Evolutionary conservation across 169 alveolate species (phyloP).

Genomic region (Plasmodium reichenowi): DNA sequence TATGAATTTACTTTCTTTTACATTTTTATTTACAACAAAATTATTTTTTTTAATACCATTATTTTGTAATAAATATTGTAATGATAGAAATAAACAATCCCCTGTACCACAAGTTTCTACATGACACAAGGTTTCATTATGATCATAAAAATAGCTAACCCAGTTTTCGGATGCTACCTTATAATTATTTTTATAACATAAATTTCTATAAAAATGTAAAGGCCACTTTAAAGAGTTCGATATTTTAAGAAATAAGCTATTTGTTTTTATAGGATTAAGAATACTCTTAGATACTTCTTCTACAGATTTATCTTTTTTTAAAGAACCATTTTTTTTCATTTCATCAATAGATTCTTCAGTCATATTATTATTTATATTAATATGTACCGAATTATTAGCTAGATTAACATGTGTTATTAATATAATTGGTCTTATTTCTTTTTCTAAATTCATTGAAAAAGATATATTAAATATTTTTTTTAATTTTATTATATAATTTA

Average conservation of each 20-base stretch:
- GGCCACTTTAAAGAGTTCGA: background rate
- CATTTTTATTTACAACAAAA: background rate
- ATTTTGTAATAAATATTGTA: slow-evolving; percentile 23
- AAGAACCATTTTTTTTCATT: background rate
- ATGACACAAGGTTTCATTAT: slow-evolving; percentile 68
- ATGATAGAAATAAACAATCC: slow-evolving; percentile 35
- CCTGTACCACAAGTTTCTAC: slow-evolving; percentile 40
- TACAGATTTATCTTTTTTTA: background rate
- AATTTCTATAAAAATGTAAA: background rate
- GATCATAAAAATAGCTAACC: slow-evolving; percentile 30
- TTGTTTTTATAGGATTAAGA: slow-evolving; percentile 2
- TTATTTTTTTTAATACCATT: slow-evolving; percentile 14
- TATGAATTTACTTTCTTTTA: slow-evolving; percentile 19
- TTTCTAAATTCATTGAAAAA: slow-evolving; percentile 1
- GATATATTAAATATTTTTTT: slow-evolving; percentile 6
- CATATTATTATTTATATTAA: slow-evolving; percentile 11
- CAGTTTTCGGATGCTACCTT: slow-evolving; percentile 44
- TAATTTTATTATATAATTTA: slow-evolving; percentile 4
- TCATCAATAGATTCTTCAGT: background rate
- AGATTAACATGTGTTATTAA: slow-evolving; percentile 1
- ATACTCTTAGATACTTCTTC: background rate
- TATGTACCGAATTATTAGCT: background rate
- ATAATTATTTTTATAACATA: slow-evolving; percentile 33
- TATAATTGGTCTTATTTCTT: background rate
- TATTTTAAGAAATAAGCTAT: background rate